Evolutionary conservation across 768 basidiomycete genomes (phyloP), one percentile per base, ranked within the genome.

Genomic region (Rhodosporidiobolus sp.): DNA sequence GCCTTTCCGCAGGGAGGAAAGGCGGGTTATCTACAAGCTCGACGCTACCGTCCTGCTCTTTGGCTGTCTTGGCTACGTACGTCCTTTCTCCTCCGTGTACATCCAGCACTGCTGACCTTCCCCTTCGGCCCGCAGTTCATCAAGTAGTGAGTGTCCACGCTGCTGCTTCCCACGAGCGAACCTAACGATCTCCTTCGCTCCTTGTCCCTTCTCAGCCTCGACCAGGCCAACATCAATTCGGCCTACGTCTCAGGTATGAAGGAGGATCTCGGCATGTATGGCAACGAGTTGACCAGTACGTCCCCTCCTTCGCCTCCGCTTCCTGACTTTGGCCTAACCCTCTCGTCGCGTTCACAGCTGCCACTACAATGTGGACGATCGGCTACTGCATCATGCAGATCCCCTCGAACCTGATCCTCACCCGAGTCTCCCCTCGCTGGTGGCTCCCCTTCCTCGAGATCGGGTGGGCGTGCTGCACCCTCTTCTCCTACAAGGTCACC

Each of bases 261-360:
- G 74, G 87, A 90, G 80, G 88, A 89, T 43, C 83, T 90, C 48
- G 77, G 85, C 68, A 88, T 89, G 87, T 80, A 83, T 54, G 88
- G 87, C 55, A 88, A 84, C 46, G 83, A 90, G 58, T 86, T 86
- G 77, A 88, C 53, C 8, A 48, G 49, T 50, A 60, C 59, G 59
- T 60, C 43, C 4, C 35, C 9, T 32, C 32, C 9, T 17, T 57
- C 17, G 34, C 17, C 16, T 38, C 32, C 9, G n/a, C 35, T 35
- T 19, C 7, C 56, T 17, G 38, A 43, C 32, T 16, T 19, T 38
- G 19, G 7, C 5, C 54, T 55, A 30, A 30, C 32, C 32, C 22
- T 38, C 20, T 20, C 38, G n/a, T n/a, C n/a, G n/a, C 38, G 8
- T 58, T 58, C 17, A 26, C 35, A 16, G 17, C 57, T 35, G 35